Percentiles rank a stretch among this genome's conserved stretches.
Evolutionary conservation across 176 grass and related monocot genomes (phyloP).

Genomic region (Oryza brachyantha): DNA sequence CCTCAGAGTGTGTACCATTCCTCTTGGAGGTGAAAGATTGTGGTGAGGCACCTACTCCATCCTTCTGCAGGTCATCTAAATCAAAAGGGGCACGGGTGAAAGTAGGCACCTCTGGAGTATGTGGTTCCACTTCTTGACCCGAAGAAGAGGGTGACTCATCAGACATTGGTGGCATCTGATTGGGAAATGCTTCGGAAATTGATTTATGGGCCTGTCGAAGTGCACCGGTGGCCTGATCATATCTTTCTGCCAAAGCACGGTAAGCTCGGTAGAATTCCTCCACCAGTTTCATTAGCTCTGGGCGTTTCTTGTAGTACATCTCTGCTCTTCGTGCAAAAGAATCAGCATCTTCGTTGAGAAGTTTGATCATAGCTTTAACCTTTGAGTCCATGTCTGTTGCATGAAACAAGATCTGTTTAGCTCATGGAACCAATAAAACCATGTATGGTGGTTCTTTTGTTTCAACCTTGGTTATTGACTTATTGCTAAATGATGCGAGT

Average conservation of each 20-base stretch:
- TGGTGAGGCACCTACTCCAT: conserved; percentile 36
- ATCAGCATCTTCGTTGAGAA: conserved; percentile 95
- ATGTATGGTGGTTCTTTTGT: neutral
- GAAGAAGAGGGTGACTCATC: conserved; percentile 55
- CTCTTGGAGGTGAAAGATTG: conserved; percentile 45
- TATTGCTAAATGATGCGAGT: neutral
- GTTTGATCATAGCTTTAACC: conserved; percentile 92
- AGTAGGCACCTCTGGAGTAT: conserved; percentile 50
- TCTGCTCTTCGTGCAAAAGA: conserved; percentile 95
- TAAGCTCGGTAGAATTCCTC: conserved; percentile 94
- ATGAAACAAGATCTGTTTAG: conserved; percentile 36
- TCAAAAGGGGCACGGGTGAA: conserved; percentile 45
- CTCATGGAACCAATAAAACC: conserved; percentile 6
- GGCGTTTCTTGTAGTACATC: conserved; percentile 99
- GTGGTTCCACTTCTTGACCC: conserved; percentile 45
- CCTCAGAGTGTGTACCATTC: conserved; percentile 70
- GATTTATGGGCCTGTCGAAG: conserved; percentile 78
- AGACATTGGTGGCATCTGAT: conserved; percentile 59
- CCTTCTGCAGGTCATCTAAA: conserved; percentile 55
- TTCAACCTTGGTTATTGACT: neutral
- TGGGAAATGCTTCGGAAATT: conserved; percentile 91
- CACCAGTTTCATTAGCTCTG: conserved; percentile 87
- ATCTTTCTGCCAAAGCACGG: conserved; percentile 79
- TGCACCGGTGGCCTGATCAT: conserved; percentile 70
- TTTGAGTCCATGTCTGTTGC: conserved; percentile 84